Conservation (phyloP, 441 rosid species). For the Viola pubescens region DNA sequence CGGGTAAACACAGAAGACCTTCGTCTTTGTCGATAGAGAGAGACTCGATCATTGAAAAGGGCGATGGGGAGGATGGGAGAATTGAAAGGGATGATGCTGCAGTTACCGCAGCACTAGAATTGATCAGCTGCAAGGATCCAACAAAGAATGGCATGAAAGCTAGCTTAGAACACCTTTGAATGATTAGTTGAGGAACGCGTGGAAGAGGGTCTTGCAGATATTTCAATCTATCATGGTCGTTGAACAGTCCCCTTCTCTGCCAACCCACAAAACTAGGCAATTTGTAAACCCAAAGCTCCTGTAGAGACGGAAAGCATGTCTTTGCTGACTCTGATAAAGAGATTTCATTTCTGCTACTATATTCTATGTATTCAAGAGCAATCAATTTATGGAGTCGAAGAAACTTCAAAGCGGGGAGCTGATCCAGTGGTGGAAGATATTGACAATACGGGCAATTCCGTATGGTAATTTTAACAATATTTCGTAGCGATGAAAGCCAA, state of each 20-base stretch:
- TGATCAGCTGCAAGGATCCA: conserved; percentile 8
- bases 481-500: conserved; percentile 16
- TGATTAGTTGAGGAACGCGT: conserved; percentile 6
- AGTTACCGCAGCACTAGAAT: conserved; percentile 6
- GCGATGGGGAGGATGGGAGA: conserved; percentile 5
- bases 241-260: background rate
- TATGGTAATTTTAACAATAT: conserved; percentile 14
- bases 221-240: background rate
- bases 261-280: conserved; percentile 14
- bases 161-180: conserved; percentile 18
- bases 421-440: conserved; percentile 17
- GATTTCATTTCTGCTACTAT: background rate
- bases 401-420: conserved; percentile 13
- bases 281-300: background rate
- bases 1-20: conserved; percentile 12
- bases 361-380: conserved; percentile 16
- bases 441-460: conserved; percentile 6
- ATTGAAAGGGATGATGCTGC: conserved; percentile 4
- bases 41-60: conserved; percentile 7
- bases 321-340: background rate
- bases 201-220: conserved; percentile 3
- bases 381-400: conserved; percentile 8
- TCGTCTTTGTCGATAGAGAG: conserved; percentile 2
- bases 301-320: conserved; percentile 10
- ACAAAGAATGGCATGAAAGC: conserved; percentile 12